Conservation (phyloP, 306 rosid genomes). For the Begonia loranthoides region DNA sequence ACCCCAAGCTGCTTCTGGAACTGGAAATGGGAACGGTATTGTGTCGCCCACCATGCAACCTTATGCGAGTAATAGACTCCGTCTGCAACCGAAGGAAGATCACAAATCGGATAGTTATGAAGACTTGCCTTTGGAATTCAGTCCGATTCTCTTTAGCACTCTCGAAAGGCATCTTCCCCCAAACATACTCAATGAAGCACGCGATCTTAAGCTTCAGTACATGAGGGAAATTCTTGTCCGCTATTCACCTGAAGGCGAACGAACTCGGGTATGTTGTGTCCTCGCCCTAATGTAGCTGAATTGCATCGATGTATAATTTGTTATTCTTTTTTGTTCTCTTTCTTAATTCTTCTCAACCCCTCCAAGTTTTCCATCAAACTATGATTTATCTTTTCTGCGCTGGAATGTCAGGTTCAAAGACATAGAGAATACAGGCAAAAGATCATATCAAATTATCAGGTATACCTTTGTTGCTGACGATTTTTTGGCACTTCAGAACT, state of each 20-base stretch:
- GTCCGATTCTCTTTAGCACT: conserved; percentile 60
- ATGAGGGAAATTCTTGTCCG: conserved; percentile 60
- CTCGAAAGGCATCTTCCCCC: conserved; percentile 71
- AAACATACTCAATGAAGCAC: conserved; percentile 35
- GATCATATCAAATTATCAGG: conserved; percentile 54
- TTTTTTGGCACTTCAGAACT: no score
- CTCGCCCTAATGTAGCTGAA: no score
- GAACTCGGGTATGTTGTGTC: conserved; percentile 40
- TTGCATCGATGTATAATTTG: no score
- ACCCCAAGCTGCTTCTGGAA: conserved; percentile 14
- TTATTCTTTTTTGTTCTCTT: no score
- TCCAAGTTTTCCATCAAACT: no score
- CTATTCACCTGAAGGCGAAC: conserved; percentile 58
- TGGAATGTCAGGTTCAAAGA: conserved; percentile 49
- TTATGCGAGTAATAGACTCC: conserved; percentile 25
- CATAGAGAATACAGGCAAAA: conserved; percentile 68
- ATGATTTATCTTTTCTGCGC: no score
- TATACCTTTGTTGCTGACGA: conserved; percentile 14
- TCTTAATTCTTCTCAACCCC: no score
- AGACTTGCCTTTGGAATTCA: conserved; percentile 55
- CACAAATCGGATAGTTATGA: conserved; percentile 74
- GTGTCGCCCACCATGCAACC: conserved; percentile 5
- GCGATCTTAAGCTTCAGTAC: conserved; percentile 56
- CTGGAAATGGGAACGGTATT: conserved; percentile 30
- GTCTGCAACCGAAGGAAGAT: conserved; percentile 38